Evolutionary conservation across 345 rosid species (phyloP).

Genomic region (Stellera chamaejasme): DNA sequence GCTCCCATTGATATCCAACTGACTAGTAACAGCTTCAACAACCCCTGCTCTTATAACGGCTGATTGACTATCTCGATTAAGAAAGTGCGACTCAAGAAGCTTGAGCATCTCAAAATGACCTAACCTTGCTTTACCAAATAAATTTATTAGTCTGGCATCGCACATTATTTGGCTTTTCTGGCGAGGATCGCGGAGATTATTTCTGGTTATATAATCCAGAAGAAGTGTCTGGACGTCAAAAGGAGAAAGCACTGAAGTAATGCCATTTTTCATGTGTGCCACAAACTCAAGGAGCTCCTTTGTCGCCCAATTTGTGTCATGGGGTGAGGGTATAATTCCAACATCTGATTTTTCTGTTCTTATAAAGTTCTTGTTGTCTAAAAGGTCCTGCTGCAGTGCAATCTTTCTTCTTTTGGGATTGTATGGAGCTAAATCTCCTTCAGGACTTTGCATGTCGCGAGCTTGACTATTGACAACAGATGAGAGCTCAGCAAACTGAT

Average conservation of each 20-base stretch:
- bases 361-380: constrained; percentile 18
- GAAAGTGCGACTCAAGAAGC: constrained; percentile 77
- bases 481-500: constrained; percentile 24
- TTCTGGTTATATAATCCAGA: constrained; percentile 55
- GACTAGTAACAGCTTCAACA: constrained; percentile 27
- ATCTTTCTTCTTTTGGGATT: constrained; percentile 49
- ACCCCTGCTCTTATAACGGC: constrained; percentile 22
- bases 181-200: constrained; percentile 71
- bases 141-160: constrained; percentile 55
- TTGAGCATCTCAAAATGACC: constrained; percentile 88
- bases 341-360: constrained; percentile 17
- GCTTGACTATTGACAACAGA: constrained; percentile 24
- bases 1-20: constrained; percentile 22
- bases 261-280: constrained; percentile 68
- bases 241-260: constrained; percentile 44
- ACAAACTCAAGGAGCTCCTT: constrained; percentile 82
- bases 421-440: constrained; percentile 32
- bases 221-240: constrained; percentile 67
- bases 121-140: constrained; percentile 60
- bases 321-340: constrained; percentile 19
- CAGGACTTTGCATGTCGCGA: constrained; percentile 17
- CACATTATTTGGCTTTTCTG: constrained; percentile 64
- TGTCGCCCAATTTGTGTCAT: constrained; percentile 65
- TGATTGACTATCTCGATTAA: constrained; percentile 36
- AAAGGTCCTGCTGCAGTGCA: constrained; percentile 22